Percentiles rank a stretch among this genome's conserved stretches.
Conservation (phyloP, 1,284 basidiomycete genomes). For the Ceratobasidium sp. region DNA sequence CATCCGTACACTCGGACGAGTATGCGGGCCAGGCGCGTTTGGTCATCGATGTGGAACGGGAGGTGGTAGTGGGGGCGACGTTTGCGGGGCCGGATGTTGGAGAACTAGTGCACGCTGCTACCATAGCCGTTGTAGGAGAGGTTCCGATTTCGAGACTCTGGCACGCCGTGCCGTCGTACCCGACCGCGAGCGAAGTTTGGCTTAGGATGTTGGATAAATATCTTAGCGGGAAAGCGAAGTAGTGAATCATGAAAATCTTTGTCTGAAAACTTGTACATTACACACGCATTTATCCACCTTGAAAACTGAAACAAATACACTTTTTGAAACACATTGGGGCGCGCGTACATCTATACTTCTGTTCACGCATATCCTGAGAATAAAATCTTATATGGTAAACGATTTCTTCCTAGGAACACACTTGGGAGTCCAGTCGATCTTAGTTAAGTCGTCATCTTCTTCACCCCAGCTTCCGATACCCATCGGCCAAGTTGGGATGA, state of each 20-base stretch:
- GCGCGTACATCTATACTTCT: background rate
- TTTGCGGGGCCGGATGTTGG: slow-evolving; percentile 43
- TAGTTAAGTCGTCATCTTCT: slow-evolving; percentile 23
- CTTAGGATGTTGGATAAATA: slow-evolving; percentile 44
- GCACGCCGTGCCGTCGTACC: slow-evolving; percentile 46
- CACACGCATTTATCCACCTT: background rate
- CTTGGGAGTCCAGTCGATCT: slow-evolving; percentile 42
- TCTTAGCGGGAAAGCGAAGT: slow-evolving; percentile 11
- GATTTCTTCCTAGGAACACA: slow-evolving; percentile 1
- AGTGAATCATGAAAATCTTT: slow-evolving; percentile 3
- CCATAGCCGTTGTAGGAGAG: slow-evolving; percentile 42
- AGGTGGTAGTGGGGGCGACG: slow-evolving; percentile 42
- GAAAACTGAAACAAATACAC: slow-evolving; percentile 14
- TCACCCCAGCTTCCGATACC: slow-evolving; percentile 13
- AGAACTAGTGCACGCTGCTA: slow-evolving; percentile 46
- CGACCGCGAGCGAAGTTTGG: slow-evolving; percentile 45
- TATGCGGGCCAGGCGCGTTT: slow-evolving; percentile 42
- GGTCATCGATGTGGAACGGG: slow-evolving; percentile 33
- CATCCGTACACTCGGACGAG: slow-evolving; percentile 36
- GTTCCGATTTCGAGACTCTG: slow-evolving; percentile 37
- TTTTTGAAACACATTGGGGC: background rate
- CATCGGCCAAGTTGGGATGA: slow-evolving; percentile 38
- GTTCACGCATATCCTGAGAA: background rate
- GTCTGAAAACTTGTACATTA: background rate
- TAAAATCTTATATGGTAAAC: background rate